A percentile compares a stretch with the other conserved stretches of the same genome.
Evolutionary conservation across 495 filamentous ascomycete genomes (phyloP).

Genomic region (Penicillium arizonense): DNA sequence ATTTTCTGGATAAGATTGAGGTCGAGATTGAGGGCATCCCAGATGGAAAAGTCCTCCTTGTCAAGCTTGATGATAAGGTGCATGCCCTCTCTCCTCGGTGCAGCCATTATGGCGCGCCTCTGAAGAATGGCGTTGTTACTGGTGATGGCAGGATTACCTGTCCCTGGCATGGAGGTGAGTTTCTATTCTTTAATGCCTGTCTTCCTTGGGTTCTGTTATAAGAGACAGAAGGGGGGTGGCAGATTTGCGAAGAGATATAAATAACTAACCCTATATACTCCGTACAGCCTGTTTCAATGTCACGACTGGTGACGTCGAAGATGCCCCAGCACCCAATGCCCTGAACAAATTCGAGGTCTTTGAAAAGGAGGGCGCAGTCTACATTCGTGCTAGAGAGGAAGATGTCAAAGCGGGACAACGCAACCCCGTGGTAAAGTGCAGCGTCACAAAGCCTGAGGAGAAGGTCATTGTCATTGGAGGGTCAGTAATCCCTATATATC

Average conservation of each 20-base stretch:
- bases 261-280: conserved; percentile 4
- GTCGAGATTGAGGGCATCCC: conserved; percentile 85
- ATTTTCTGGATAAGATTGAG: conserved; percentile 80
- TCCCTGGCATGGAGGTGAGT: conserved; percentile 89
- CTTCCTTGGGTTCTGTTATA: too few relatives aligned
- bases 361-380: conserved; percentile 78
- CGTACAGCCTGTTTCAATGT: conserved; percentile 83
- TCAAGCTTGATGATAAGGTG: conserved; percentile 70
- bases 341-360: conserved; percentile 75
- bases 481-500: conserved; percentile 31
- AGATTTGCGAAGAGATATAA: background rate
- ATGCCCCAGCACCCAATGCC: conserved; percentile 84
- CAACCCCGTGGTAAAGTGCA: conserved; percentile 70
- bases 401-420: conserved; percentile 76
- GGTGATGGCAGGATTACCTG: conserved; percentile 83
- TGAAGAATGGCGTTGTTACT: conserved; percentile 79
- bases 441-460: conserved; percentile 53
- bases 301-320: conserved; percentile 87
- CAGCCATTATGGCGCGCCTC: conserved; percentile 91
- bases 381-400: conserved; percentile 76
- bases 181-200: background rate
- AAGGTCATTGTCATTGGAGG: conserved; percentile 87
- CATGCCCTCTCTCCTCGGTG: conserved; percentile 84
- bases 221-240: background rate
- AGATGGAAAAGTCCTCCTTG: conserved; percentile 78